These are phyloP conservation scores for Westerdykella aurantiaca DNA, from an alignment of 2,329 filamentous ascomycete species.

Conservation along the genomic window DNA sequence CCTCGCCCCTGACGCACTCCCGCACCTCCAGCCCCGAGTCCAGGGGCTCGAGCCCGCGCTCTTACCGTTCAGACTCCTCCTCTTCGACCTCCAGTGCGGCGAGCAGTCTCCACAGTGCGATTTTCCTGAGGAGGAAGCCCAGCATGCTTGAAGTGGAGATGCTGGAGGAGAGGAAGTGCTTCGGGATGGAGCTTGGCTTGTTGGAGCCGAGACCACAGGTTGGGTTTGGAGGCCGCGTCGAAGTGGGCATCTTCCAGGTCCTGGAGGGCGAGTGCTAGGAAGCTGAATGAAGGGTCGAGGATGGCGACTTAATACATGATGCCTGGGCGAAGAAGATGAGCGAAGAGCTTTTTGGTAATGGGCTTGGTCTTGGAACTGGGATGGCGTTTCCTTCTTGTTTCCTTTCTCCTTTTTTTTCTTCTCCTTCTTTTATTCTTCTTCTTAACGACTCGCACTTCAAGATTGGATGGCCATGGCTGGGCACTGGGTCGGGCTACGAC, in stretches of 20 bases:
- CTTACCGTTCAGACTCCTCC: slow-evolving; percentile 18
- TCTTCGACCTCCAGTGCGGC: slow-evolving; percentile 4
- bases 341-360: too few relatives aligned
- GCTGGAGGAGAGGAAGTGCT: slow-evolving; percentile 29
- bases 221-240: slow-evolving; percentile 7
- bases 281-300: too few relatives aligned
- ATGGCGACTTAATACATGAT: too few relatives aligned
- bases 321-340: too few relatives aligned
- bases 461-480: too few relatives aligned
- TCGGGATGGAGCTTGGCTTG: slow-evolving; percentile 24
- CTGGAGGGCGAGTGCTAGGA: slow-evolving; percentile 26
- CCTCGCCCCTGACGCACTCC: slow-evolving; percentile 7
- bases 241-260: slow-evolving; percentile 37
- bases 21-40: slow-evolving; percentile 14
- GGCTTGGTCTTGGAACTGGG: too few relatives aligned
- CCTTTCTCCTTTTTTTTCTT: too few relatives aligned
- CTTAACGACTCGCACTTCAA: too few relatives aligned
- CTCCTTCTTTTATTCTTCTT: too few relatives aligned
- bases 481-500: too few relatives aligned
- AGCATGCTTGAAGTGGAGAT: slow-evolving; percentile 32
- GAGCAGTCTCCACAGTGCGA: slow-evolving; percentile 21
- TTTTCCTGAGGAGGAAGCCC: slow-evolving; percentile 31
- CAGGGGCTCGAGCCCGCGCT: slow-evolving; percentile 25
- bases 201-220: slow-evolving; percentile 29
- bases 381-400: too few relatives aligned